These are phyloP conservation scores for Themeda triandra DNA, from an alignment of 176 grass and related monocot genomes.

Conservation along the genomic window DNA sequence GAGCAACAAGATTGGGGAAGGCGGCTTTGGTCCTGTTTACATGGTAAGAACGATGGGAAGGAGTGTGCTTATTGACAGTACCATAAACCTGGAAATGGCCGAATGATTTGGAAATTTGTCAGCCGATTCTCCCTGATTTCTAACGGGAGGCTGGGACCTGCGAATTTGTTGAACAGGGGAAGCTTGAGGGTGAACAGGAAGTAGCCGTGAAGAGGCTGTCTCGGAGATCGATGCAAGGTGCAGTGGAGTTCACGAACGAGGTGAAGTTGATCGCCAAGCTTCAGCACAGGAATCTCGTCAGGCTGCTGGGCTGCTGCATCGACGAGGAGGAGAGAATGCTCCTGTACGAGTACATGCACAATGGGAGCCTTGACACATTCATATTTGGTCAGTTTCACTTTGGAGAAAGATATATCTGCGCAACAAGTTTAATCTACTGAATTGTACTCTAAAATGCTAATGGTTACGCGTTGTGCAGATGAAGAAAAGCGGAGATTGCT, in stretches of 20 bases:
- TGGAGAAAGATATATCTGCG: background rate
- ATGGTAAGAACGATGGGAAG: background rate
- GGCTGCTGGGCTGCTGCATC: conserved; percentile 44
- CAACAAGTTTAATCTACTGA: too few relatives aligned
- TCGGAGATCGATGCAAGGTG: conserved; percentile 32
- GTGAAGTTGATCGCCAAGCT: conserved; percentile 52
- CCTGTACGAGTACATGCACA: conserved; percentile 61
- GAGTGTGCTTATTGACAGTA: background rate
- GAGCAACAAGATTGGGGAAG: conserved; percentile 36
- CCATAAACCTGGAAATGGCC: background rate
- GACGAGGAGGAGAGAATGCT: conserved; percentile 48
- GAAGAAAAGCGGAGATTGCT: conserved; percentile 24
- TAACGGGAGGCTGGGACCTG: background rate
- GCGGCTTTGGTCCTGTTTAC: conserved; percentile 61
- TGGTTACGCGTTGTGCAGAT: conserved; percentile 6
- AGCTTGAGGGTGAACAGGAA: conserved; percentile 47
- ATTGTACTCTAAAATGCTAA: background rate
- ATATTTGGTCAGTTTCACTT: conserved; percentile 69
- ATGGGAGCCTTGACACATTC: conserved; percentile 50
- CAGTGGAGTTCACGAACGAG: conserved; percentile 53
- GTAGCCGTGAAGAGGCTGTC: conserved; percentile 61
- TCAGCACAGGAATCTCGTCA: conserved; percentile 46
- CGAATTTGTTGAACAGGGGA: conserved; percentile 28
- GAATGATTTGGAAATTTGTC: too few relatives aligned
- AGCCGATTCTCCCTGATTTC: background rate